Percentiles rank a stretch among this genome's conserved stretches.
Evolutionary conservation across 1,284 basidiomycete species (phyloP).

Genomic region (Thelephora terrestris): DNA sequence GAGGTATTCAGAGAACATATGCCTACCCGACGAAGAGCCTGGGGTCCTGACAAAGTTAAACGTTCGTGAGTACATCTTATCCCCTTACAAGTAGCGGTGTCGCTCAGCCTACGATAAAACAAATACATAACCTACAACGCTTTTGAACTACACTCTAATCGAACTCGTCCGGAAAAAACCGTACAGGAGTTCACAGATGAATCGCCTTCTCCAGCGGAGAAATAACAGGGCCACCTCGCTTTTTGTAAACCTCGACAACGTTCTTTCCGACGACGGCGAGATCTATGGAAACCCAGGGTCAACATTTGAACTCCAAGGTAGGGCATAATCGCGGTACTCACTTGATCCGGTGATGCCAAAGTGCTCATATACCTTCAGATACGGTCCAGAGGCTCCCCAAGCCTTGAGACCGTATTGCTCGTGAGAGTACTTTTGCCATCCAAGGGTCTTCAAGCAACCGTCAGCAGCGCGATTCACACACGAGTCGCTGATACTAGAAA

Average conservation of each 20-base stretch:
- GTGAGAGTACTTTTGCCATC: slow-evolving; percentile 84
- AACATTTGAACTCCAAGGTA: slow-evolving; percentile 4
- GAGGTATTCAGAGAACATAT: no score
- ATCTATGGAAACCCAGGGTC: slow-evolving; percentile 32
- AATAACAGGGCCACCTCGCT: slow-evolving; percentile 61
- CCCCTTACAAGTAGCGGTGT: no score
- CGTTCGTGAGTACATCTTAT: no score
- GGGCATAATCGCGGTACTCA: slow-evolving; percentile 25
- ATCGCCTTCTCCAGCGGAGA: slow-evolving; percentile 73
- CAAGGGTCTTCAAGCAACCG: slow-evolving; percentile 41
- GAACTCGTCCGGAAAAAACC: no score
- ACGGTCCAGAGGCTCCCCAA: slow-evolving; percentile 89
- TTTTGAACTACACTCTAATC: no score
- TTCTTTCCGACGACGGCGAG: slow-evolving; percentile 78
- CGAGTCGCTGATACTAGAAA: no score
- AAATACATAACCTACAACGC: no score
- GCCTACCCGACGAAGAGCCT: no score
- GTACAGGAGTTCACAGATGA: no score
- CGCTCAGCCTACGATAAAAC: no score
- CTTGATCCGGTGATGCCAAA: slow-evolving; percentile 78
- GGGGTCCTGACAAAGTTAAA: no score
- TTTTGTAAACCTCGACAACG: slow-evolving; percentile 82
- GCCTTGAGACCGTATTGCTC: slow-evolving; percentile 75
- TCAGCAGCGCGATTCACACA: slow-evolving; percentile 3
- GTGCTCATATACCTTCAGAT: slow-evolving; percentile 82